Percentiles rank a stretch among this genome's conserved stretches.
These are phyloP conservation scores for Alternaria alternata DNA, from an alignment of 2,329 filamentous ascomycete species.

Conservation along the genomic window DNA sequence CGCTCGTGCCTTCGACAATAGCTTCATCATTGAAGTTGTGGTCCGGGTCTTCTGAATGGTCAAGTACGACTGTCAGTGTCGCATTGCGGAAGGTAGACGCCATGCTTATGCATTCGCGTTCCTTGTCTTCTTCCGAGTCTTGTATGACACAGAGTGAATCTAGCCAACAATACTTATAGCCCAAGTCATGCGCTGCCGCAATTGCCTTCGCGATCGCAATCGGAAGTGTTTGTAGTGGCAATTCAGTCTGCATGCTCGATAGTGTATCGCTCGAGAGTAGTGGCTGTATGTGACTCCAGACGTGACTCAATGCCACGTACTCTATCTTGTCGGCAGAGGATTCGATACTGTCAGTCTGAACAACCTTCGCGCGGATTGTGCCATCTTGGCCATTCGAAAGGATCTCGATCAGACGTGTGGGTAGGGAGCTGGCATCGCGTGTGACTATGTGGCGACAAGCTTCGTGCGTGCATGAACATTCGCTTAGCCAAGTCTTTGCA, in stretches of 20 bases:
- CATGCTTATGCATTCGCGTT: slow-evolving; percentile 41
- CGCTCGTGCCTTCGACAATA: background rate
- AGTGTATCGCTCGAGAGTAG: slow-evolving; percentile 30
- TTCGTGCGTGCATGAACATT: slow-evolving; percentile 39
- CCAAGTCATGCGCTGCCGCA: slow-evolving; percentile 33
- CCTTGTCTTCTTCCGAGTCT: slow-evolving; percentile 42
- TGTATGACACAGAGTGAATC: slow-evolving; percentile 48
- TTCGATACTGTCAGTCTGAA: slow-evolving; percentile 32
- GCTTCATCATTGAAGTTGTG: background rate
- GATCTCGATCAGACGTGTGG: slow-evolving; percentile 46
- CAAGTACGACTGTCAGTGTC: slow-evolving; percentile 42
- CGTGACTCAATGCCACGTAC: slow-evolving; percentile 43
- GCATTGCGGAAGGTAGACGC: slow-evolving; percentile 48
- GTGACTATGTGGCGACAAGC: slow-evolving; percentile 28
- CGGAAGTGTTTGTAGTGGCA: slow-evolving; percentile 32
- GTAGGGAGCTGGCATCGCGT: slow-evolving; percentile 25
- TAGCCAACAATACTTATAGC: slow-evolving; percentile 45
- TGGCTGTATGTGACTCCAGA: slow-evolving; percentile 33
- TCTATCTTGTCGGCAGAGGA: slow-evolving; percentile 14
- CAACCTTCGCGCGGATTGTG: slow-evolving; percentile 26
- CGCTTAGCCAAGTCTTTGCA: slow-evolving; percentile 41
- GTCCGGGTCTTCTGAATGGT: slow-evolving; percentile 18
- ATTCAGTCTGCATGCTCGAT: slow-evolving; percentile 20
- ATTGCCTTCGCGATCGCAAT: slow-evolving; percentile 39
- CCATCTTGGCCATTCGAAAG: slow-evolving; percentile 23